phyloP scores from a whole-genome alignment of 2,329 filamentous ascomycete species.

The Talaromyces sp. region DNA sequence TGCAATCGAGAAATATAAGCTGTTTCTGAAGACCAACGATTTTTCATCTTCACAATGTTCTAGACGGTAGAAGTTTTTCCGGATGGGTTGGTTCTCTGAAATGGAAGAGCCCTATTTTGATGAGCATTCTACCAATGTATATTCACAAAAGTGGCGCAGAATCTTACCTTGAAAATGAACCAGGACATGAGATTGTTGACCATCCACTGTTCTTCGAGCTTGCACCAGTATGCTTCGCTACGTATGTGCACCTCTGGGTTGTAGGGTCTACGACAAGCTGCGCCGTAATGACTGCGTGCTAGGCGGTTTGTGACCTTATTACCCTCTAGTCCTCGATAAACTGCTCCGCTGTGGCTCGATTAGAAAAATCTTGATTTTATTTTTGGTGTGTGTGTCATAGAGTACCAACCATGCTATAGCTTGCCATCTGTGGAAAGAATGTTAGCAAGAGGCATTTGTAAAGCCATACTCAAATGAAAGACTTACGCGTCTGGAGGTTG shows the following conservation, averaged over 20 bases:
- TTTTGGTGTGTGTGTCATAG: too few relatives aligned
- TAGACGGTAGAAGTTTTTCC: background rate
- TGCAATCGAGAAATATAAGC: constrained; percentile 17
- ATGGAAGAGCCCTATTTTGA: constrained; percentile 20
- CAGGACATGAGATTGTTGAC: constrained; percentile 17
- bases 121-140: background rate
- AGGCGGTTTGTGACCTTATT: constrained; percentile 25
- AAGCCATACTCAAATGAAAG: too few relatives aligned
- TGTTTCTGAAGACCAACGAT: background rate
- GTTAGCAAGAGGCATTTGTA: background rate
- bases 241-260: too few relatives aligned
- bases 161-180: constrained; percentile 26
- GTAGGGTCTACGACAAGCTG: background rate
- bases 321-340: constrained; percentile 25
- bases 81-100: constrained; percentile 22
- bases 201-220: constrained; percentile 15
- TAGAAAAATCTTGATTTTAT: too few relatives aligned
- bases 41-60: fast-evolving
- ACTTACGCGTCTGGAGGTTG: constrained; percentile 32
- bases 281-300: constrained; percentile 24
- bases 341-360: constrained; percentile 23
- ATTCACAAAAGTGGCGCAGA: background rate
- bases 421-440: constrained; percentile 24
- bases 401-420: constrained; percentile 12
- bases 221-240: constrained; percentile 12